Evolutionary conservation across 805 yeast species (phyloP).

Genomic region (Peterozyma xylosa): DNA sequence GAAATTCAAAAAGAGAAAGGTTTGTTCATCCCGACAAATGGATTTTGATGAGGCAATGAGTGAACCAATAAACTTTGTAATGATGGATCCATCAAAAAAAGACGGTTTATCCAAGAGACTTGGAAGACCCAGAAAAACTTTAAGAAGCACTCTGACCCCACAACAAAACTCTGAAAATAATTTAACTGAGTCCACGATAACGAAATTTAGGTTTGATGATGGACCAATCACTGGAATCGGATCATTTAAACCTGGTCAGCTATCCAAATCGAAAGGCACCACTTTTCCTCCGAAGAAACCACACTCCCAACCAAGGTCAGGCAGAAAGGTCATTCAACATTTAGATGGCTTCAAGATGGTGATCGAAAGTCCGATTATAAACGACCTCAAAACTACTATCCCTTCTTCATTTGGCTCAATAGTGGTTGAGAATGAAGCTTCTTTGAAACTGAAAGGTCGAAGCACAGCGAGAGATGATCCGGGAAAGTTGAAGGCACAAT

Average conservation of each 20-base stretch:
- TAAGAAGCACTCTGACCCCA: neutral
- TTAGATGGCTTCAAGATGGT: slow-evolving; percentile 7
- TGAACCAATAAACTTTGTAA: slow-evolving; percentile 8
- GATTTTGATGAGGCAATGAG: neutral
- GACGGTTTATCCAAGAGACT: slow-evolving; percentile 9
- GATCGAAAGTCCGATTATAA: slow-evolving; percentile 3
- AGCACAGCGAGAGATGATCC: slow-evolving; percentile 3
- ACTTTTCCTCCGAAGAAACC: neutral
- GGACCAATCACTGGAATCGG: neutral
- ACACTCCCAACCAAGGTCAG: neutral
- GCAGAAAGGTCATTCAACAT: slow-evolving; percentile 3
- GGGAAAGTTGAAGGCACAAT: neutral
- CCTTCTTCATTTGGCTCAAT: slow-evolving; percentile 1
- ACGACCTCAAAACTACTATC: neutral
- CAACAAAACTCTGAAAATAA: slow-evolving; percentile 9
- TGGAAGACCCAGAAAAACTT: slow-evolving; percentile 5
- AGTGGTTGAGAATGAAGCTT: slow-evolving; percentile 5
- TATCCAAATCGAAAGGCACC: neutral
- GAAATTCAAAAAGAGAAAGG: neutral
- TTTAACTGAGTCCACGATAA: slow-evolving; percentile 10
- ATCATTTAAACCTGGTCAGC: neutral
- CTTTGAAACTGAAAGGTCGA: slow-evolving; percentile 5
- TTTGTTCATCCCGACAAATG: neutral
- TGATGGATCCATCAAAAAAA: slow-evolving; percentile 13
- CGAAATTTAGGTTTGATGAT: slow-evolving; percentile 11